A percentile compares a stretch with the other conserved stretches of the same genome.
These are phyloP conservation scores for Xylona heveae DNA, from an alignment of 495 filamentous ascomycete genomes.

Conservation along the genomic window DNA sequence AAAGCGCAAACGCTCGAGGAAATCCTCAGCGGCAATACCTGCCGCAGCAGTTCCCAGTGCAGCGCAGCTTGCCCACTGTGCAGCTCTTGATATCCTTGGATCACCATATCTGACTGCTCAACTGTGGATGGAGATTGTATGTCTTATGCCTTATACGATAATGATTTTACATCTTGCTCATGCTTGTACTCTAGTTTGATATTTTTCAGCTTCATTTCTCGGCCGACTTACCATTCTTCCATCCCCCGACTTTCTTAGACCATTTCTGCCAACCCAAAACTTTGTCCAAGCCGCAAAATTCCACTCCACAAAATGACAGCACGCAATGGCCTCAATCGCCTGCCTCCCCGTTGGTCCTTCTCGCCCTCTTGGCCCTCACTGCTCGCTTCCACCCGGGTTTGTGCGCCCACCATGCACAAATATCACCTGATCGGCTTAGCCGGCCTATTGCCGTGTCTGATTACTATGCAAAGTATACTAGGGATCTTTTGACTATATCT, in stretches of 20 bases:
- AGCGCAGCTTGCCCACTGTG: slow-evolving; percentile 22
- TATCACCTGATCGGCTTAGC: slow-evolving; percentile 20
- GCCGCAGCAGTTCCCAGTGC: slow-evolving; percentile 38
- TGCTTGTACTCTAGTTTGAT: slow-evolving; percentile 32
- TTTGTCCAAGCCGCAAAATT: slow-evolving; percentile 17
- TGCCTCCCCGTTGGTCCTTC: slow-evolving; percentile 50
- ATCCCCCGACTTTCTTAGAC: slow-evolving; percentile 48
- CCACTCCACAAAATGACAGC: slow-evolving; percentile 1
- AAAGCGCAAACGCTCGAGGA: no score
- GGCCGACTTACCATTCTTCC: slow-evolving; percentile 64
- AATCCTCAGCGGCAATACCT: slow-evolving; percentile 33
- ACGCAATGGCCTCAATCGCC: slow-evolving; percentile 27
- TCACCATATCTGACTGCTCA: slow-evolving; percentile 40
- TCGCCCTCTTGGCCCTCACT: slow-evolving; percentile 61
- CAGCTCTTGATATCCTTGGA: slow-evolving; percentile 20
- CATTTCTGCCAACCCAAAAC: slow-evolving; percentile 28
- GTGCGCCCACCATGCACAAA: slow-evolving; percentile 38
- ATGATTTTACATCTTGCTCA: slow-evolving; percentile 1
- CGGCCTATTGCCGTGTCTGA: slow-evolving; percentile 53
- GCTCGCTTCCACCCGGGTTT: slow-evolving; percentile 55
- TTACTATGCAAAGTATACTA: slow-evolving; percentile 54
- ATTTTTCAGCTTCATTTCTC: slow-evolving; percentile 69
- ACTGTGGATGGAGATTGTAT: slow-evolving; percentile 21
- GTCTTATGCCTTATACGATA: slow-evolving; percentile 1
- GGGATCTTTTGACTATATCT: slow-evolving; percentile 36